Evolutionary conservation across 2,329 filamentous ascomycete genomes (phyloP).

Genomic region (Penicillium olsonii): DNA sequence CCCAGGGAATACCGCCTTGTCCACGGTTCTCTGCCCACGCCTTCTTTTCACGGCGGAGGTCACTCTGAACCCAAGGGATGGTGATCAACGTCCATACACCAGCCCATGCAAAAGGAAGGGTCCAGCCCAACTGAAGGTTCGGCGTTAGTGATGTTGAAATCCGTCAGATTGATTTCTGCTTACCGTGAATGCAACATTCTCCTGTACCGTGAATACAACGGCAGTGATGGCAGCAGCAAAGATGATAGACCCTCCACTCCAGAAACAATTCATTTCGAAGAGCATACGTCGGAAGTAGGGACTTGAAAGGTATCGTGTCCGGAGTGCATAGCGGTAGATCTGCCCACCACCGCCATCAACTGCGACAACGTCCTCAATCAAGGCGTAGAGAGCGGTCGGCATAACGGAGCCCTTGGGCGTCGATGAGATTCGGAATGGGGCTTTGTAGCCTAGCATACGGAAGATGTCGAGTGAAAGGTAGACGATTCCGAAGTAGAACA

Average conservation of each 20-base stretch:
- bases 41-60: conserved; percentile 47
- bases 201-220: conserved; percentile 51
- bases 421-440: conserved; percentile 66
- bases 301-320: conserved; percentile 56
- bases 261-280: conserved; percentile 58
- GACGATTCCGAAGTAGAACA: conserved; percentile 48
- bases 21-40: conserved; percentile 40
- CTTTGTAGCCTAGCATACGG: conserved; percentile 45
- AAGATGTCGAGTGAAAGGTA: conserved; percentile 45
- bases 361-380: conserved; percentile 68
- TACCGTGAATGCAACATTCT: conserved; percentile 52
- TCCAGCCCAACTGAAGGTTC: conserved; percentile 41
- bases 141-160: conserved; percentile 8
- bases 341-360: conserved; percentile 65
- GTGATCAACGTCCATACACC: conserved; percentile 48
- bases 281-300: conserved; percentile 57
- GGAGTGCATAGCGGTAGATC: conserved; percentile 53
- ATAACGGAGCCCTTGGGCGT: conserved; percentile 61
- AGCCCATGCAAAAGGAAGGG: conserved; percentile 46
- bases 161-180: conserved; percentile 12
- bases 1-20: conserved; percentile 39
- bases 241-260: conserved; percentile 55
- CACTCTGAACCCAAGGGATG: conserved; percentile 49
- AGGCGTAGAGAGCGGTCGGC: conserved; percentile 62
- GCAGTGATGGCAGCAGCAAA: conserved; percentile 50